Evolutionary conservation across 2,329 filamentous ascomycete genomes (phyloP), one percentile per base, ranked within the genome.

Genomic region (Fusarium circinatum): DNA sequence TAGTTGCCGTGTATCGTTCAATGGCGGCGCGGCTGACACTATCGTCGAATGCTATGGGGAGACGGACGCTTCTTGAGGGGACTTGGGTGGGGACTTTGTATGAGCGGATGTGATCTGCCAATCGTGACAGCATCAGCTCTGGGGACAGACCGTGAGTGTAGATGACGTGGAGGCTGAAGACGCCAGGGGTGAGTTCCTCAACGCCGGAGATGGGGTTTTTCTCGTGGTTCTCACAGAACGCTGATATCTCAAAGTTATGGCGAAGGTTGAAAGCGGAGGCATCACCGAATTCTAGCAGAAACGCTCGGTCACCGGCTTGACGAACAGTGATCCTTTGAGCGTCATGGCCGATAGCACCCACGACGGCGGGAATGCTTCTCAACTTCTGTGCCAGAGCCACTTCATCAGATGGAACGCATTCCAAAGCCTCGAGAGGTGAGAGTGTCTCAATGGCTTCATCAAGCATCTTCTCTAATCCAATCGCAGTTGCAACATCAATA

Each of bases 1-100:
- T 89, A 2, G 89, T 91, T 30, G 88, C 87, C 77, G 87, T 87
- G 79, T 92, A 92, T 8, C 90, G 85, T 51, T 88, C 82, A 2
- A 90, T 85, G 1, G 90, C 89, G 39, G 88, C 85, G 26, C 84
- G 76, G 63, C 79, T 81, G n/a, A 81, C 78, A 22, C 71, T 74
- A 63, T 85, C 83, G 45, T 85, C 76, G 62, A 85, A 83, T 13
- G 81, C 80, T 38, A 85, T 76, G 1, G 84, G 84, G 6, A 85
- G 77, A 18, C 74, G 71, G 8, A 85, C 71, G 0, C 68, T 75
- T 6, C 82, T 80, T 1, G 80, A 81, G 2, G 78, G 66, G 1
- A 84, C 67, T 4, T 59, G 67, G 1, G 39, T 75, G 2, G 67
- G 74, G 18, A 75, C 56, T 20, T 78, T 63, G 36, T 78, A 78